Evolutionary conservation across 768 basidiomycete species (phyloP).

Genomic region (Lenzites betulinus): DNA sequence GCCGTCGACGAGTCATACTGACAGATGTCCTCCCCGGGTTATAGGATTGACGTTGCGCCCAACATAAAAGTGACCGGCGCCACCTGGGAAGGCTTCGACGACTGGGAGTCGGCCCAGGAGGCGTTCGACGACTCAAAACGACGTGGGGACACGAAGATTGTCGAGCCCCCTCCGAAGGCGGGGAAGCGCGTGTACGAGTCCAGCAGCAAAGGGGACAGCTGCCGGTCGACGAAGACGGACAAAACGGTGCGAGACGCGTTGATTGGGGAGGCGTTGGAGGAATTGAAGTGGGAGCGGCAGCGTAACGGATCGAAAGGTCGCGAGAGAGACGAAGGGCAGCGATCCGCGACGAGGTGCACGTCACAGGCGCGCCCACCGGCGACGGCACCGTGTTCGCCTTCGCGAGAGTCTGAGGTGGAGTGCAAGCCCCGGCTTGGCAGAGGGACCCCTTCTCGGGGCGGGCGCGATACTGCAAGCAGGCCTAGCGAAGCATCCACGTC

Average conservation of each 20-base stretch:
- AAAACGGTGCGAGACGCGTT: background rate
- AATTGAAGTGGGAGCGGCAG: background rate
- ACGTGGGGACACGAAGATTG: background rate
- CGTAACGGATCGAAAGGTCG: background rate
- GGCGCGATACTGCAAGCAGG: background rate
- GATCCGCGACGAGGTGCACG: background rate
- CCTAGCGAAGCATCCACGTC: conserved; percentile 5
- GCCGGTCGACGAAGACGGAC: background rate
- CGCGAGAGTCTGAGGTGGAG: background rate
- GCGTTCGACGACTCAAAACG: background rate
- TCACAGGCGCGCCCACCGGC: no score
- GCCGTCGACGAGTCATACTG: background rate
- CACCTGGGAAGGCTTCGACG: conserved; percentile 5
- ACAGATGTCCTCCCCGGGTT: background rate
- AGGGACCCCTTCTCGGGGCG: background rate
- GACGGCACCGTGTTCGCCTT: no score
- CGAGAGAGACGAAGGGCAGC: background rate
- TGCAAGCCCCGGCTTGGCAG: background rate
- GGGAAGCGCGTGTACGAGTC: background rate
- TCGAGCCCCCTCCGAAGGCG: background rate
- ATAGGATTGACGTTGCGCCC: conserved; percentile 10
- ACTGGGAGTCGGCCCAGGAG: conserved; percentile 1
- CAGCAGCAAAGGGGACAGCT: background rate
- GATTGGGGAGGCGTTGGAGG: background rate
- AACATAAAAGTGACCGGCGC: no score